These are phyloP conservation scores for Erysimum cheiranthoides DNA, from an alignment of 345 rosid species.

Conservation along the genomic window DNA sequence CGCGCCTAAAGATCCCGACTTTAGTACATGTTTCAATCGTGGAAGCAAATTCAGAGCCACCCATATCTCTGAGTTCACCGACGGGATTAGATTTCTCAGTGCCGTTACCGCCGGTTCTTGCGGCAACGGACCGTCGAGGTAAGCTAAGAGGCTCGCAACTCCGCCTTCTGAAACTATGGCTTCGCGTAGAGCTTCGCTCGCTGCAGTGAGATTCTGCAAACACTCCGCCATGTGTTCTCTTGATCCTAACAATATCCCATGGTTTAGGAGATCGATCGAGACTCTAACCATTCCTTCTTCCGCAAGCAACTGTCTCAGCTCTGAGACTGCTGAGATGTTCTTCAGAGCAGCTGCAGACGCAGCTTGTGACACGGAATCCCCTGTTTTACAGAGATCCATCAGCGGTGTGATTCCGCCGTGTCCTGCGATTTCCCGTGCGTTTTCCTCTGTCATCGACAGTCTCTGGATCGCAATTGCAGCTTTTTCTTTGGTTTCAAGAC, in stretches of 20 bases:
- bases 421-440: constrained; percentile 78
- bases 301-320: constrained; percentile 67
- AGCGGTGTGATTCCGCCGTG: constrained; percentile 82
- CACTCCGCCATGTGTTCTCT: constrained; percentile 91
- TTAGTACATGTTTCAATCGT: constrained; percentile 73
- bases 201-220: constrained; percentile 91
- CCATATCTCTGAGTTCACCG: constrained; percentile 60
- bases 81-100: constrained; percentile 70
- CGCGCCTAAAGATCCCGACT: constrained; percentile 79
- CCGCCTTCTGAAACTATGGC: constrained; percentile 78
- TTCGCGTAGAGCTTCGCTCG: constrained; percentile 67
- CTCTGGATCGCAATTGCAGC: constrained; percentile 82
- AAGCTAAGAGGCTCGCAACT: constrained; percentile 64
- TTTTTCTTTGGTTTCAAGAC: constrained; percentile 72
- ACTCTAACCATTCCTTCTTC: constrained; percentile 81
- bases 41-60: constrained; percentile 63
- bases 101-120: constrained; percentile 88
- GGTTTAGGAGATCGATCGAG: constrained; percentile 67
- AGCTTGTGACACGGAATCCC: constrained; percentile 82
- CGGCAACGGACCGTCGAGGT: constrained; percentile 80
- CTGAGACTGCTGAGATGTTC: constrained; percentile 78
- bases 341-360: constrained; percentile 86
- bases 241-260: constrained; percentile 76
- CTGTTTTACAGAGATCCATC: constrained; percentile 67
- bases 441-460: constrained; percentile 73